Percentiles rank a stretch among this genome's conserved stretches.
These are phyloP conservation scores for Fraxinus cuspidata DNA, from an alignment of 257 asterid species.

Conservation along the genomic window DNA sequence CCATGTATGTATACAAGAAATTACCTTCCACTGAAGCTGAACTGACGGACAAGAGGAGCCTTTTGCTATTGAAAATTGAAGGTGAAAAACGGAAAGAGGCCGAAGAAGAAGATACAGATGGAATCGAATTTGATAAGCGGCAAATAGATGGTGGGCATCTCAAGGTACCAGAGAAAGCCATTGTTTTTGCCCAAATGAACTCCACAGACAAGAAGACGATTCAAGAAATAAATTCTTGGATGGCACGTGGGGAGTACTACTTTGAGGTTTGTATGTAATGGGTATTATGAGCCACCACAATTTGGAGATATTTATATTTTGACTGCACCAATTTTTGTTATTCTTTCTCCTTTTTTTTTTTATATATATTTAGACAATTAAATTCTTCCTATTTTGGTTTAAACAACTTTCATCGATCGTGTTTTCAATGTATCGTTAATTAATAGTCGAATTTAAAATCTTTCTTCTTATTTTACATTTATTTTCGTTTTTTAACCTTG, in stretches of 20 bases:
- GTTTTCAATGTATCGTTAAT: too few relatives aligned
- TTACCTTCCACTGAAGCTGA: slow-evolving; percentile 64
- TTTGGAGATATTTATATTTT: slow-evolving; percentile 2
- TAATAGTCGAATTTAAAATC: too few relatives aligned
- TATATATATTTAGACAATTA: too few relatives aligned
- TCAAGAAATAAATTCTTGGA: slow-evolving; percentile 7
- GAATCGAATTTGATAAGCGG: slow-evolving; percentile 25
- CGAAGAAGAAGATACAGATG: slow-evolving; percentile 28
- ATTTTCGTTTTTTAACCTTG: too few relatives aligned
- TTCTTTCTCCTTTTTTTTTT: too few relatives aligned
- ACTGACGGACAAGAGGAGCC: slow-evolving; percentile 42
- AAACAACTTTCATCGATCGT: too few relatives aligned
- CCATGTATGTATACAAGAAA: background rate
- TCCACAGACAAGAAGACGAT: slow-evolving; percentile 21
- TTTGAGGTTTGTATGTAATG: background rate
- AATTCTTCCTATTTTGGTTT: too few relatives aligned
- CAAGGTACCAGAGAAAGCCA: slow-evolving; percentile 55
- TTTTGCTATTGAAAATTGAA: slow-evolving; percentile 39
- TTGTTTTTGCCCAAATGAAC: slow-evolving; percentile 16
- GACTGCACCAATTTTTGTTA: too few relatives aligned
- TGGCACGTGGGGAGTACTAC: slow-evolving; percentile 11
- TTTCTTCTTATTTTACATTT: too few relatives aligned
- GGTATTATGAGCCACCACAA: background rate
- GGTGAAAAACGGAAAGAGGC: slow-evolving; percentile 46
- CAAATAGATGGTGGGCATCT: slow-evolving; percentile 28